phyloP scores from a whole-genome alignment of 768 basidiomycete species.

The Termitomyces sp. region DNA sequence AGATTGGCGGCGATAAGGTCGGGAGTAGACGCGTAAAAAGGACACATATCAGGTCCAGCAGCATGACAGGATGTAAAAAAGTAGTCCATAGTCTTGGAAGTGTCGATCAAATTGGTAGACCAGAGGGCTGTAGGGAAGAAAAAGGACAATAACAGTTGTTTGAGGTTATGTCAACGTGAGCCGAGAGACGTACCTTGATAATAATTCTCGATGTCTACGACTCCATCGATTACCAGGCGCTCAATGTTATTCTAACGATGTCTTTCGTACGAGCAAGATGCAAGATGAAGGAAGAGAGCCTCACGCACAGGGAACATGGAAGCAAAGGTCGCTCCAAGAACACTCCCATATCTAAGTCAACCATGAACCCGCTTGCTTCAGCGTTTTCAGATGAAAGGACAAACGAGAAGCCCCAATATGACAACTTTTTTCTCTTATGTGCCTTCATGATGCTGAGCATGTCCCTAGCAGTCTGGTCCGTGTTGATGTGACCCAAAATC shows the following conservation, averaged over 20 bases:
- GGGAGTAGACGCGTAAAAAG: conserved; percentile 33
- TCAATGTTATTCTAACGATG: conserved; percentile 29
- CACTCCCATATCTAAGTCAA: conserved; percentile 18
- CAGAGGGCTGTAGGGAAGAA: conserved; percentile 21
- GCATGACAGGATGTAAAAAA: conserved; percentile 32
- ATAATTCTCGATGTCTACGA: conserved; percentile 35
- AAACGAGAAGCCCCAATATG: conserved; percentile 27
- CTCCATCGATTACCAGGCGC: conserved; percentile 33
- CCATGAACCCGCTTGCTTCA: neutral
- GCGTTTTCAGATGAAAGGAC: neutral
- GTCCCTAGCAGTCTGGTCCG: conserved; percentile 32
- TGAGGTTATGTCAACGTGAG: neutral
- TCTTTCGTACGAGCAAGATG: neutral
- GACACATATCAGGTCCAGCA: conserved; percentile 29
- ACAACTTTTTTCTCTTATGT: conserved; percentile 26
- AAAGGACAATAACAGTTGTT: neutral
- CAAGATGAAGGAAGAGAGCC: neutral
- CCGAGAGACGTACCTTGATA: conserved; percentile 24
- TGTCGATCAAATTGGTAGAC: conserved; percentile 30
- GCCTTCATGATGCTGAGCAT: conserved; percentile 30
- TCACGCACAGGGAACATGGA: conserved; percentile 21
- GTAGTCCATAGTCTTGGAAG: conserved; percentile 26
- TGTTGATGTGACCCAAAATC: conserved; percentile 25
- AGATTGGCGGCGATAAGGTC: conserved; percentile 28
- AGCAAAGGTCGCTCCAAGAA: conserved; percentile 23